Percentiles rank a stretch among this genome's conserved stretches.
Conservation (phyloP, 2,329 filamentous ascomycete species). For the Aspergillus pseudoterreus region DNA sequence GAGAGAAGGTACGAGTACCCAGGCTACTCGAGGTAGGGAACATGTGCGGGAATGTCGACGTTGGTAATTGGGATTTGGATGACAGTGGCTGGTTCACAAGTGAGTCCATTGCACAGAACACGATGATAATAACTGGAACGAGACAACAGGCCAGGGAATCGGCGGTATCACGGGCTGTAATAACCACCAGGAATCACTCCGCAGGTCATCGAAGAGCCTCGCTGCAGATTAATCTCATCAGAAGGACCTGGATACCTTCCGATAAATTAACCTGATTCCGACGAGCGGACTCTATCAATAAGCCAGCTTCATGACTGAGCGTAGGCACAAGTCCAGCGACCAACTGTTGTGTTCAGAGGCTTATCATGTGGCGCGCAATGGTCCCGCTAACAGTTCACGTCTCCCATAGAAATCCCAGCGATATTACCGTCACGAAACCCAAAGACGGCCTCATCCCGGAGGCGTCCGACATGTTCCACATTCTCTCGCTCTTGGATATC, state of each 20-base stretch:
- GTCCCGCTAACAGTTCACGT: conserved; percentile 4
- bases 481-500: conserved; percentile 44
- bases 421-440: conserved; percentile 31
- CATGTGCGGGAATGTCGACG: conserved; percentile 45
- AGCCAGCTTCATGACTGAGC: conserved; percentile 38
- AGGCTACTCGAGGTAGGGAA: conserved; percentile 44
- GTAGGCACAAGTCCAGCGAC: conserved; percentile 34
- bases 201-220: conserved; percentile 50
- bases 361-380: conserved; percentile 14
- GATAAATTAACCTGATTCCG: conserved; percentile 46
- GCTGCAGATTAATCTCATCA: conserved; percentile 43
- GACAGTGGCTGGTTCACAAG: conserved; percentile 12
- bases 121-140: conserved; percentile 31
- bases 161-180: conserved; percentile 22
- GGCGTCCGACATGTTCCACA: conserved; percentile 51
- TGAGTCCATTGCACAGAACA: conserved; percentile 12
- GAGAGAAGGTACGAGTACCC: conserved; percentile 37
- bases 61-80: conserved; percentile 9
- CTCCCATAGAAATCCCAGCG: conserved; percentile 8
- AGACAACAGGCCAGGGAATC: conserved; percentile 34
- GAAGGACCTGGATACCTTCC: conserved; percentile 23
- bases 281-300: conserved; percentile 50
- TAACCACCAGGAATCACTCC: conserved; percentile 30
- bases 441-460: conserved; percentile 48
- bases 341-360: conserved; percentile 33